These are phyloP conservation scores for Simmondsia chinensis DNA, from an alignment of 148 eudicot species.

Conservation along the genomic window DNA sequence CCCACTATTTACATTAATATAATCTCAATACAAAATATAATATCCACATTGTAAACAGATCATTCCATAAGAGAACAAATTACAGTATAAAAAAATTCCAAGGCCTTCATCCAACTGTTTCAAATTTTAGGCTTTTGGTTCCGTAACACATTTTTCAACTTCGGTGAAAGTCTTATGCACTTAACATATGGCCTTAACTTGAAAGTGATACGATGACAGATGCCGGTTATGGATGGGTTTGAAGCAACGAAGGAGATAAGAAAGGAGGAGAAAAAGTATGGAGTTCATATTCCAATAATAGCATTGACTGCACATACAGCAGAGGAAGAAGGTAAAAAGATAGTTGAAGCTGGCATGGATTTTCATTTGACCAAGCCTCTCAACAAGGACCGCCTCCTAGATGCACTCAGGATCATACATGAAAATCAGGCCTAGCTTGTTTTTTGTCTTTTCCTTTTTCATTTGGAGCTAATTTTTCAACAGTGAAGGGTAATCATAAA, in stretches of 20 bases:
- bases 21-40: no score
- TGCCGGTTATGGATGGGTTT: slow-evolving; percentile 66
- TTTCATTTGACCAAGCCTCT: slow-evolving; percentile 52
- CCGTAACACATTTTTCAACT: no score
- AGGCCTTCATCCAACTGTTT: no score
- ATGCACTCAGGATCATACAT: slow-evolving; percentile 14
- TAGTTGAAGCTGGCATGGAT: slow-evolving; percentile 53
- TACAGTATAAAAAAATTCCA: no score
- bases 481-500: no score
- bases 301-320: slow-evolving; percentile 58
- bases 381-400: slow-evolving; percentile 22
- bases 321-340: slow-evolving; percentile 30
- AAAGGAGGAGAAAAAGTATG: slow-evolving; percentile 38
- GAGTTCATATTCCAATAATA: slow-evolving; percentile 50
- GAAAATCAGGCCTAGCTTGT: neutral
- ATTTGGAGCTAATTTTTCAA: no score
- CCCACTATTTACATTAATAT: no score
- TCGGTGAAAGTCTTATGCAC: no score
- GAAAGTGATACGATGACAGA: slow-evolving; percentile 26
- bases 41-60: no score
- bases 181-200: no score
- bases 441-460: neutral
- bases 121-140: no score
- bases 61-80: no score
- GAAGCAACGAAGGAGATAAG: slow-evolving; percentile 60